A percentile compares a stretch with the other conserved stretches of the same genome.
Evolutionary conservation across 768 basidiomycete species (phyloP).

Genomic region (Asterophora lycoperdoides): DNA sequence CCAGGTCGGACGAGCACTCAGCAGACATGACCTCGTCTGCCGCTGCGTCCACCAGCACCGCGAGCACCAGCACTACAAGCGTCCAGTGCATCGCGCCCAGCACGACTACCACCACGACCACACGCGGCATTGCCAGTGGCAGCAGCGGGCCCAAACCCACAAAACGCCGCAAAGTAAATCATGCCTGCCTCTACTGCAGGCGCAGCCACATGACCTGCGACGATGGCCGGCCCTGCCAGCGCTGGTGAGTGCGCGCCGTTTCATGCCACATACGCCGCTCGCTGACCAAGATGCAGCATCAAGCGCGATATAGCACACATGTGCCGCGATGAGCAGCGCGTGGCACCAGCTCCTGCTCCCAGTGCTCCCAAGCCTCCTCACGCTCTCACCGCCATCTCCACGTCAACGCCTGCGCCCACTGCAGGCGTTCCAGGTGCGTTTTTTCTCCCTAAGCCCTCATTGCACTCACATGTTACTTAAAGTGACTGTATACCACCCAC

Average conservation of each 20-base stretch:
- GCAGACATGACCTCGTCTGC: too few relatives aligned
- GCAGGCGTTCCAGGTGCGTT: conserved; percentile 37
- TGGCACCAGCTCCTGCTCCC: conserved; percentile 45
- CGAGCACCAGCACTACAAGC: too few relatives aligned
- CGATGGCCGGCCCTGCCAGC: conserved; percentile 85
- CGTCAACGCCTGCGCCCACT: too few relatives aligned
- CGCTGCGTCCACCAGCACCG: too few relatives aligned
- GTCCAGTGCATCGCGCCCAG: too few relatives aligned
- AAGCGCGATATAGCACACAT: conserved; percentile 96
- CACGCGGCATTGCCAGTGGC: too few relatives aligned
- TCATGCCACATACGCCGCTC: conserved; percentile 5
- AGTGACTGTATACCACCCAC: conserved; percentile 38
- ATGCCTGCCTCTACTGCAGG: conserved; percentile 91
- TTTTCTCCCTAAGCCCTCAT: conserved; percentile 2
- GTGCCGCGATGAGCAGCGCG: conserved; percentile 77
- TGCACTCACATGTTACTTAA: conserved; percentile 1
- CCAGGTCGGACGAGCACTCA: too few relatives aligned
- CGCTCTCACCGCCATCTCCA: too few relatives aligned
- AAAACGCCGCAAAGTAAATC: conserved; percentile 83
- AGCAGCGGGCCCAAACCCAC: conserved; percentile 14
- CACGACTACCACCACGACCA: too few relatives aligned
- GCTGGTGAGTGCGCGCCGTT: conserved; percentile 63
- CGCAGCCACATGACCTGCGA: conserved; percentile 93
- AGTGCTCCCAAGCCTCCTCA: conserved; percentile 12
- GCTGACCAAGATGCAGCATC: conserved; percentile 47